Conservation (phyloP, 164 flowering plant species). For the Warburgia ugandensis region DNA sequence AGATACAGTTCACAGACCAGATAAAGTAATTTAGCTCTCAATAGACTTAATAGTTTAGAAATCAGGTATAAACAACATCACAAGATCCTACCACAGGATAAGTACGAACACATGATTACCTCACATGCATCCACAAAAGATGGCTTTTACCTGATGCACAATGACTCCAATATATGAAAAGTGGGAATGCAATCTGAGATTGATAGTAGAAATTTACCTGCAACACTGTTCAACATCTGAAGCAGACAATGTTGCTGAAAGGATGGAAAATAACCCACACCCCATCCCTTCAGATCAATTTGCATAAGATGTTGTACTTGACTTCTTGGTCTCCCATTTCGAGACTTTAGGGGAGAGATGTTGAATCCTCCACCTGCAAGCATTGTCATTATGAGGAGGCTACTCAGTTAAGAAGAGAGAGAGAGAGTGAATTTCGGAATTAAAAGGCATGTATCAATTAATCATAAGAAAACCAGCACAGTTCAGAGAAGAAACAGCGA, state of each 20-base stretch:
- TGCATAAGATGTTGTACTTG: slow-evolving; percentile 99
- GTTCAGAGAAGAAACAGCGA: slow-evolving; percentile 3
- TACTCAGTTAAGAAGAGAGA: background rate
- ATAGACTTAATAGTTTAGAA: too few relatives aligned
- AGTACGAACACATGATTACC: too few relatives aligned
- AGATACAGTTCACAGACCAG: too few relatives aligned
- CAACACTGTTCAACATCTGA: slow-evolving; percentile 94
- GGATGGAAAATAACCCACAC: slow-evolving; percentile 73
- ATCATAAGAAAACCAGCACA: slow-evolving; percentile 6
- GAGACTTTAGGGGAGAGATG: slow-evolving; percentile 85
- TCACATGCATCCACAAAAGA: too few relatives aligned
- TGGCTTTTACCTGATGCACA: too few relatives aligned
- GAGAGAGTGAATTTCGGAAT: background rate
- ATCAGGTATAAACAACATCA: too few relatives aligned
- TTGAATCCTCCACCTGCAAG: slow-evolving; percentile 91
- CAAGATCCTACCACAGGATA: too few relatives aligned
- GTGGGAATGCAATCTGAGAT: background rate
- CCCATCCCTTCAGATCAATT: slow-evolving; percentile 99
- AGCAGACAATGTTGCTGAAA: slow-evolving; percentile 95
- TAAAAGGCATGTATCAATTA: background rate
- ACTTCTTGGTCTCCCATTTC: slow-evolving; percentile 83
- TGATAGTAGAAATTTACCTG: slow-evolving; percentile 46
- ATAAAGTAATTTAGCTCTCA: too few relatives aligned
- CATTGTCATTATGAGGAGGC: slow-evolving; percentile 4
- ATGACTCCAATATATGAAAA: background rate